A percentile compares a stretch with the other conserved stretches of the same genome.
These are phyloP conservation scores for Daldinia sp. DNA, from an alignment of 2,329 filamentous ascomycete species.

Conservation along the genomic window DNA sequence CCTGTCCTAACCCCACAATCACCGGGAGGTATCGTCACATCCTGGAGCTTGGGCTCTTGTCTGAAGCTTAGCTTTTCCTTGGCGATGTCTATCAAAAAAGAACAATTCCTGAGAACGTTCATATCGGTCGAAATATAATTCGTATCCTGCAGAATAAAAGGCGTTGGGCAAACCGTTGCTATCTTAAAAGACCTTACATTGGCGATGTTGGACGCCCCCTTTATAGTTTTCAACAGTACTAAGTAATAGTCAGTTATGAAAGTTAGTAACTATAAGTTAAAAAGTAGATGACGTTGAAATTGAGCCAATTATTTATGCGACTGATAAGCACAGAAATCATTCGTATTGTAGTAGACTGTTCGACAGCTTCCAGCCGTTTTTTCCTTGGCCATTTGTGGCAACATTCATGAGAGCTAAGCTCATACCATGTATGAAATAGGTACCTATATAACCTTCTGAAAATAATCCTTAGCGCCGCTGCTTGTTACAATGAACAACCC, in stretches of 20 bases:
- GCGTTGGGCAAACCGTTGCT: too few species aligned
- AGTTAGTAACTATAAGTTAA: background rate
- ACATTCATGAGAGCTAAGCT: constrained; percentile 19
- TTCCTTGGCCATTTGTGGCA: constrained; percentile 11
- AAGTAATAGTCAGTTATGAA: background rate
- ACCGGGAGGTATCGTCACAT: constrained; percentile 31
- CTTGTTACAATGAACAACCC: constrained; percentile 39
- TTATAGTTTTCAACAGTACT: background rate
- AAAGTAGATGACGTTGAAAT: background rate
- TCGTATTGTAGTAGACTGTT: constrained; percentile 25
- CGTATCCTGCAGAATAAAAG: background rate
- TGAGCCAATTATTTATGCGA: background rate
- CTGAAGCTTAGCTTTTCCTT: constrained; percentile 38
- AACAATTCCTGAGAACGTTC: background rate
- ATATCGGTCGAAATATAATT: background rate
- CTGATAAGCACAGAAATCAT: constrained; percentile 13
- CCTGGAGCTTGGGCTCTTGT: constrained; percentile 15
- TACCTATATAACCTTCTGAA: constrained; percentile 14
- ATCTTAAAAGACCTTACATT: background rate
- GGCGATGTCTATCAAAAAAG: background rate
- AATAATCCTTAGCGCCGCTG: constrained; percentile 37
- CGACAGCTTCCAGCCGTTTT: constrained; percentile 23
- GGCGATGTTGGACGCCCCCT: background rate
- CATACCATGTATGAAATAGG: constrained; percentile 21
- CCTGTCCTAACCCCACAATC: constrained; percentile 32